Conservation (phyloP, 257 asterid species). For the Capsicum rhomboideum region DNA sequence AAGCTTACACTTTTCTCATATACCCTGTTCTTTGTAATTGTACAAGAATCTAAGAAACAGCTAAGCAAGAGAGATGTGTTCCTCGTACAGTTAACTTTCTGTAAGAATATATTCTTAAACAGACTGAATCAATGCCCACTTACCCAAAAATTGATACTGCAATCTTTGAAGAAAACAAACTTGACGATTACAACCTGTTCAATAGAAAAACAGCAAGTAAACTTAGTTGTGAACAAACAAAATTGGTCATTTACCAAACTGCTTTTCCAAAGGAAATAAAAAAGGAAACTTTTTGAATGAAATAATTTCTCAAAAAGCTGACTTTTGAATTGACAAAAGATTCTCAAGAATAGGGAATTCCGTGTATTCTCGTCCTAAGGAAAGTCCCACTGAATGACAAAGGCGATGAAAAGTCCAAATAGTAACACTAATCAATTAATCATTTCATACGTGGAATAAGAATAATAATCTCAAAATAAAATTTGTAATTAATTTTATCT, state of each 20-base stretch:
- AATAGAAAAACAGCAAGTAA: not conserved
- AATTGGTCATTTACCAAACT: not conserved
- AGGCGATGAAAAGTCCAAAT: not conserved
- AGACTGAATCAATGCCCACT: not conserved
- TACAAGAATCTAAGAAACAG: not conserved
- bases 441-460: too few species aligned
- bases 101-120: not conserved
- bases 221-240: not conserved
- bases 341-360: not conserved
- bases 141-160: not conserved
- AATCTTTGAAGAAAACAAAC: not conserved
- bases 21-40: not conserved
- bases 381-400: not conserved
- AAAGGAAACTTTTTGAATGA: not conserved
- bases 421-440: not conserved
- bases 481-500: too few species aligned
- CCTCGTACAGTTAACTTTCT: not conserved
- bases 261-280: not conserved
- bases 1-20: not conserved
- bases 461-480: too few species aligned
- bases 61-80: not conserved
- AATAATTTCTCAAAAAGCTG: not conserved
- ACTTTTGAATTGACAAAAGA: not conserved
- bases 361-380: not conserved
- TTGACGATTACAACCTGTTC: not conserved